phyloP scores from a whole-genome alignment of 345 rosid species.

The Bretschneidera sinensis region DNA sequence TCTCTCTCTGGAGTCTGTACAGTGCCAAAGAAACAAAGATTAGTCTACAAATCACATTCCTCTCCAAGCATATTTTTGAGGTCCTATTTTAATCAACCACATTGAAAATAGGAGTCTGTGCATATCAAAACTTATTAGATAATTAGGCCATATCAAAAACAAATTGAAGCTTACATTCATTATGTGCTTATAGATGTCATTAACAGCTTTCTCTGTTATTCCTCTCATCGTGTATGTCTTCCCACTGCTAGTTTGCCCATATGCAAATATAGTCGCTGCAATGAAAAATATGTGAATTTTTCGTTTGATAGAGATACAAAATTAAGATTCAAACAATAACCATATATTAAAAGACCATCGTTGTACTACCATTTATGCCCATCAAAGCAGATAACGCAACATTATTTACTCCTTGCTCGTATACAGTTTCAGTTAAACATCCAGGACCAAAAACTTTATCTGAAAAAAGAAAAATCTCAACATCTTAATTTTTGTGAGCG shows the following conservation, averaged over 20 bases:
- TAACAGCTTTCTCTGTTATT: constrained; percentile 95
- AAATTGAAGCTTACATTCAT: constrained; percentile 46
- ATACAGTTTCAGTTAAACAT: constrained; percentile 68
- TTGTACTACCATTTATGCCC: constrained; percentile 82
- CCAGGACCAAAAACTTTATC: constrained; percentile 94
- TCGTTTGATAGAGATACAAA: not conserved
- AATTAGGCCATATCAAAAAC: not conserved
- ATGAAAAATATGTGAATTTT: not conserved
- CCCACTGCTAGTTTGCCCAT: constrained; percentile 99
- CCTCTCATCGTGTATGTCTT: constrained; percentile 99
- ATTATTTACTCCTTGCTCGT: constrained; percentile 95
- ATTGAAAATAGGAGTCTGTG: not conserved
- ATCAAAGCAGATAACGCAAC: constrained; percentile 93
- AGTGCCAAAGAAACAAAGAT: constrained; percentile 16
- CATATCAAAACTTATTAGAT: not conserved
- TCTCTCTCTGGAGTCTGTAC: constrained; percentile 95
- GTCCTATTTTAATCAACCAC: too few species aligned
- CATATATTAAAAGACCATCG: not conserved
- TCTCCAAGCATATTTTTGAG: not conserved
- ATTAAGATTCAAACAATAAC: not conserved
- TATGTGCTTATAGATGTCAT: constrained; percentile 88
- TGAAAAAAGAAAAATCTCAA: constrained; percentile 22
- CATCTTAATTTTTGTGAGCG: not conserved
- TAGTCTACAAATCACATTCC: not conserved
- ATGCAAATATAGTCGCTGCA: constrained; percentile 96